Base-by-base conservation (phyloP, 768 basidiomycete genomes). In the Xerocomellus dryophilus region DNA sequence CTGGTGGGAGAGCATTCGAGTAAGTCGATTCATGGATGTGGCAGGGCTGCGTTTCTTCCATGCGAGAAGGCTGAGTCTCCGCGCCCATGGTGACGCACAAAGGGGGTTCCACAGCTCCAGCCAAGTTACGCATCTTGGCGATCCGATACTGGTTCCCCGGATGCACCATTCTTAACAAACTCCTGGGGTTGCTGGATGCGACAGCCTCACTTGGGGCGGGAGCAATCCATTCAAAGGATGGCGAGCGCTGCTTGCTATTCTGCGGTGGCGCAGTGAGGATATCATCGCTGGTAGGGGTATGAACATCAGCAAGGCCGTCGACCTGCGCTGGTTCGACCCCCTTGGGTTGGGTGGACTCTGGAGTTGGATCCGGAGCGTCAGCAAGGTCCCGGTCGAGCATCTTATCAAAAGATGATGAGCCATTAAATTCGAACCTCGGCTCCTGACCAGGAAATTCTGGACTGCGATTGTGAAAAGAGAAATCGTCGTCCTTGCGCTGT, bases 341-440 rank as follows among this genome's bases (percentile, higher is more conserved):
- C 18, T 39, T 43, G 34, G 50, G 31, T 15, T 60, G 61, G 12
- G 61, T 50, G 7, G 61, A 50, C n/a, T 59, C 64, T 25, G 61
- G 61, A 38, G 64, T 61, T 9, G 65, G 59, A 44, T 63, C 66
- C 25, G 61, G 59, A 49, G 53, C 53, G 36, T 53, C 68, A 55
- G 32, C 44, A 29, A 66, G 64, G 46, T 64, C 70, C 51, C 68
- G 75, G 60, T 69, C 70, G 32, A 76, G 64, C 53, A 74, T 64
- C 31, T 69, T 67, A 50, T 73, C 72, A 50, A 74, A 76, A 20
- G 73, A 77, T 2, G 77, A 78, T 23, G 75, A 69, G 29, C 72
- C 72, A 54, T 69, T 66, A 47, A 75, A 76, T 53, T 73, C 63
- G 58, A 71, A 74, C 9, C 58, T 66, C 2, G 71, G 66, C 32